These are phyloP conservation scores for Tilletia indica DNA, from an alignment of 1,284 basidiomycete genomes.

Conservation along the genomic window DNA sequence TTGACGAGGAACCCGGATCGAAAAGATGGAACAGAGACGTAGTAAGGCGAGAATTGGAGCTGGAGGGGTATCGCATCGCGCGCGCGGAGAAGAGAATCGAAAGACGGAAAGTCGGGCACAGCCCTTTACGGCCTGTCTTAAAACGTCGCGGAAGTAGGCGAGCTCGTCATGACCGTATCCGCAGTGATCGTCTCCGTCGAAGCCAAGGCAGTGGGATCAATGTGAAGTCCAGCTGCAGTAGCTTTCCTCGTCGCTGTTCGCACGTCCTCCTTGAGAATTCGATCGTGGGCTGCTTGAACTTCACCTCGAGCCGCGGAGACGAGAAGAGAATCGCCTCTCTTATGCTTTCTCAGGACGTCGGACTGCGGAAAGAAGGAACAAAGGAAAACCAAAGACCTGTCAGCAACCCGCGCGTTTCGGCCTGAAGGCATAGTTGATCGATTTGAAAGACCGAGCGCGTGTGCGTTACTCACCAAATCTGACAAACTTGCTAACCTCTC, in stretches of 20 bases:
- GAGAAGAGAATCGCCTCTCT: slow-evolving; percentile 28
- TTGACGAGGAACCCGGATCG: too few relatives aligned
- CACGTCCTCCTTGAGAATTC: not conserved
- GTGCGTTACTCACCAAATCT: slow-evolving; percentile 27
- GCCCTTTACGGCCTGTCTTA: too few relatives aligned
- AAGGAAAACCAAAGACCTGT: too few relatives aligned
- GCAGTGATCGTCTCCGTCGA: slow-evolving; percentile 7
- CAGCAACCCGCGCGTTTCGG: too few relatives aligned
- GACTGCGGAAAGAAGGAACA: not conserved
- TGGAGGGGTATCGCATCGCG: too few relatives aligned
- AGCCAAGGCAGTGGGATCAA: not conserved
- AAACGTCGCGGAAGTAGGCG: not conserved
- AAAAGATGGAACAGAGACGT: too few relatives aligned
- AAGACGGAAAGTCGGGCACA: too few relatives aligned
- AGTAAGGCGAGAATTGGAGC: too few relatives aligned
- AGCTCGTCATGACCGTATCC: not conserved
- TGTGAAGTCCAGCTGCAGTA: not conserved
- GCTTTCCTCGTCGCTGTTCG: not conserved
- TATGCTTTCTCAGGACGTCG: slow-evolving; percentile 28
- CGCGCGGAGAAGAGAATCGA: too few relatives aligned
- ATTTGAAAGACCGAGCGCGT: too few relatives aligned
- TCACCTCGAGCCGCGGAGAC: slow-evolving; percentile 20
- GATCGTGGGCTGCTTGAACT: not conserved
- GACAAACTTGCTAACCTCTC: slow-evolving; percentile 38
- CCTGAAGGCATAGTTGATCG: too few relatives aligned